Conservation (phyloP, 768 basidiomycete genomes). For the Suillus bovinus region DNA sequence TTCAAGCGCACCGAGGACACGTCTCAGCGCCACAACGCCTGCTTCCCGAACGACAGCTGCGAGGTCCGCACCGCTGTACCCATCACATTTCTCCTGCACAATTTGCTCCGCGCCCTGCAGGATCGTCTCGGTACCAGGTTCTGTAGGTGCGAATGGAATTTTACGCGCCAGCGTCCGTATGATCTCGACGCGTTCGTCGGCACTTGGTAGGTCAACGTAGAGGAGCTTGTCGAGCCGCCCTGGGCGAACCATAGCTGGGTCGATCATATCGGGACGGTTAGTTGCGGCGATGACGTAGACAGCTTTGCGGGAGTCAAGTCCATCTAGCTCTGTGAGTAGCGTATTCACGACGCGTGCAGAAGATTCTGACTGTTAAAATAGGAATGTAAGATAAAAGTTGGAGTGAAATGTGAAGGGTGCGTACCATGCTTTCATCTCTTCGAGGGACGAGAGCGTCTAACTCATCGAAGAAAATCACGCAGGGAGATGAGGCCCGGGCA, state of each 20-base stretch:
- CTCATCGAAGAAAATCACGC: slow-evolving; percentile 95
- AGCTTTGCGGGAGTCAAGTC: slow-evolving; percentile 80
- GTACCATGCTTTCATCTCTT: slow-evolving; percentile 84
- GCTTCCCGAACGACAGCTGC: slow-evolving; percentile 89
- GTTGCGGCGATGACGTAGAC: slow-evolving; percentile 96
- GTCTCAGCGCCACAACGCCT: slow-evolving; percentile 78
- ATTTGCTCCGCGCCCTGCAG: slow-evolving; percentile 42
- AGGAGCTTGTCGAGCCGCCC: slow-evolving; percentile 92
- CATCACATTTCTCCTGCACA: slow-evolving; percentile 67
- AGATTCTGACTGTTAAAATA: slow-evolving; percentile 71
- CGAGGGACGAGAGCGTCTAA: slow-evolving; percentile 90
- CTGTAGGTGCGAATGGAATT: slow-evolving; percentile 60
- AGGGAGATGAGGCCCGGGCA: slow-evolving; percentile 91
- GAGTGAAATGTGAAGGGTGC: slow-evolving; percentile 25
- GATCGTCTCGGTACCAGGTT: slow-evolving; percentile 18
- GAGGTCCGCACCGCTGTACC: slow-evolving; percentile 91
- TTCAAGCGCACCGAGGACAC: slow-evolving; percentile 68
- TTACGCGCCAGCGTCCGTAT: slow-evolving; percentile 70
- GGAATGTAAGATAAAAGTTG: background rate
- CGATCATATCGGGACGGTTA: slow-evolving; percentile 96
- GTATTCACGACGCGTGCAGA: slow-evolving; percentile 92
- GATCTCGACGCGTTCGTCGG: slow-evolving; percentile 81
- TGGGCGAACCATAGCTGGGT: slow-evolving; percentile 97
- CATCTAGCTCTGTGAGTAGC: slow-evolving; percentile 90
- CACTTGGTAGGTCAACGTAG: slow-evolving; percentile 84